Conservation (phyloP, 257 asterid species). For the Mitragyna speciosa region DNA sequence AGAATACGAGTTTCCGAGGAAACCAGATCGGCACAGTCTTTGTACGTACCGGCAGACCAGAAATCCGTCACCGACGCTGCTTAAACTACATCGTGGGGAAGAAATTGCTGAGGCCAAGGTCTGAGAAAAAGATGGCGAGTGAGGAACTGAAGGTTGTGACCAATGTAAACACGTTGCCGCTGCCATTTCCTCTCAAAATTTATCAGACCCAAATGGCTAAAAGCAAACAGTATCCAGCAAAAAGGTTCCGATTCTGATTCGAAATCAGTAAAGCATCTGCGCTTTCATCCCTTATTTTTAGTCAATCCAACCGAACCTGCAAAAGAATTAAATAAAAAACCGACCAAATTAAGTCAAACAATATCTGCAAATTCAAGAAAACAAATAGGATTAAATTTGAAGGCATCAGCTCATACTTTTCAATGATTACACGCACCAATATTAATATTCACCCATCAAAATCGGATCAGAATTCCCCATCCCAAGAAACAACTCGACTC, state of each 20-base stretch:
- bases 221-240: neutral
- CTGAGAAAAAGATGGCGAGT: conserved; percentile 73
- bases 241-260: conserved; percentile 21
- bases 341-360: conserved; percentile 30
- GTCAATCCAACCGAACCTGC: conserved; percentile 45
- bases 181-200: conserved; percentile 42
- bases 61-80: conserved; percentile 44
- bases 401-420: neutral
- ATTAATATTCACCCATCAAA: conserved; percentile 32
- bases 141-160: conserved; percentile 67
- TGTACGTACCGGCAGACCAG: conserved; percentile 39
- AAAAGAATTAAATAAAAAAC: conserved; percentile 27
- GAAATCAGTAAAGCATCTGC: conserved; percentile 24
- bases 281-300: neutral
- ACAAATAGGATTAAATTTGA: conserved; percentile 1
- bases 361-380: conserved; percentile 19
- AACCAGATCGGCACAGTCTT: conserved; percentile 31
- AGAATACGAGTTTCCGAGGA: conserved; percentile 34
- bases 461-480: conserved; percentile 50
- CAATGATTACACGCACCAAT: conserved; percentile 32
- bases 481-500: conserved; percentile 27
- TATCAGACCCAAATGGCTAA: neutral
- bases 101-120: conserved; percentile 59
- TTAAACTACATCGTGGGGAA: conserved; percentile 50
- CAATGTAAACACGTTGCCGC: conserved; percentile 54